These are phyloP conservation scores for Triticum dicoccoides DNA, from an alignment of 176 grass and related monocot species.

Conservation along the genomic window DNA sequence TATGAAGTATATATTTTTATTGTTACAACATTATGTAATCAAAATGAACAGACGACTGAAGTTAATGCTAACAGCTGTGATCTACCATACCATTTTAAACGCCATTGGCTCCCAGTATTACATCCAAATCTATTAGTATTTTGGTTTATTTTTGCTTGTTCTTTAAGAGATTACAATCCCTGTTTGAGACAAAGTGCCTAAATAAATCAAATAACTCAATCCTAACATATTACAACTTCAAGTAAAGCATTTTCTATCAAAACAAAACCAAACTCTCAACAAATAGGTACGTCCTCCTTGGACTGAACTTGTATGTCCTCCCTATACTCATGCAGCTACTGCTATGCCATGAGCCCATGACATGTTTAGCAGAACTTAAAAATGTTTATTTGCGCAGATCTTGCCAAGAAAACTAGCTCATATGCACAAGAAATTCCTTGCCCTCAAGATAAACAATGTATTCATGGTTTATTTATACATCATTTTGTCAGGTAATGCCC, in stretches of 20 bases:
- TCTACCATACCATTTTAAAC: not conserved
- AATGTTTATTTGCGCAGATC: not conserved
- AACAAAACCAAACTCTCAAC: not conserved
- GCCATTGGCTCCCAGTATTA: not conserved
- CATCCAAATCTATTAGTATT: not conserved
- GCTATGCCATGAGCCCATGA: not conserved
- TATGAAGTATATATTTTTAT: not conserved
- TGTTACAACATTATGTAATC: not conserved
- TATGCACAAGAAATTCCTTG: constrained; percentile 1
- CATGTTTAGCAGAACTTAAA: not conserved
- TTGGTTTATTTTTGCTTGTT: not conserved
- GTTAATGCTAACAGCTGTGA: not conserved
- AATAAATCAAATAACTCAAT: not conserved
- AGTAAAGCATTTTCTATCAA: not conserved
- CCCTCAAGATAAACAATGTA: not conserved
- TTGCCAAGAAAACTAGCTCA: not conserved
- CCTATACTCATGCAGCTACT: not conserved
- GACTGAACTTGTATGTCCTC: not conserved
- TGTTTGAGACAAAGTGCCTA: not conserved
- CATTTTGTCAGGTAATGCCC: not conserved
- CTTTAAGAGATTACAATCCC: not conserved
- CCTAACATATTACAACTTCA: constrained; percentile 1
- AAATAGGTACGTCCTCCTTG: not conserved
- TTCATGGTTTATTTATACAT: not conserved
- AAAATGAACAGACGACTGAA: not conserved